Conservation (phyloP, 2,329 filamentous ascomycete species). For the Apiospora aurea region DNA sequence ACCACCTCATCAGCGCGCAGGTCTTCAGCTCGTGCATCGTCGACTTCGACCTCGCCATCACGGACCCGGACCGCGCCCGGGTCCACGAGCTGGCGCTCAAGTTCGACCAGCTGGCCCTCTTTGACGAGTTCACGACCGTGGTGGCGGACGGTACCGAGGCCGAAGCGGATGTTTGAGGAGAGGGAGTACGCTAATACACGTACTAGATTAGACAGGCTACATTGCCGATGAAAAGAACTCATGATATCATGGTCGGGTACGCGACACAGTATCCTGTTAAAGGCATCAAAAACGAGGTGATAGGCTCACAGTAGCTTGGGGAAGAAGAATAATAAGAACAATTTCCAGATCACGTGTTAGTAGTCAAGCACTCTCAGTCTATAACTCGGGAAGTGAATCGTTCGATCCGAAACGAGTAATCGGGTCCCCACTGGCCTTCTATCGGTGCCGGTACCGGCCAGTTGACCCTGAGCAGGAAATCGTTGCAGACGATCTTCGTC, state of each 20-base stretch:
- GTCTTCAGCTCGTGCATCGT: slow-evolving; percentile 2
- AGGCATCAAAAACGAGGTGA: too few species aligned
- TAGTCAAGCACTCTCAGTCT: background rate
- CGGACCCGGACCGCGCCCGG: background rate
- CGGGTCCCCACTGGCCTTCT: background rate
- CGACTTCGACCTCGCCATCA: slow-evolving; percentile 6
- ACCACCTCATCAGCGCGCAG: background rate
- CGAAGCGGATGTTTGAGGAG: background rate
- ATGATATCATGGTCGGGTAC: too few species aligned
- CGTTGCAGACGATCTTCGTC: background rate
- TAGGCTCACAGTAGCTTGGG: too few species aligned
- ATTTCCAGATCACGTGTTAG: too few species aligned
- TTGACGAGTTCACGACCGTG: background rate
- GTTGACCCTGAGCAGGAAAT: background rate
- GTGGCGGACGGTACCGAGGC: background rate
- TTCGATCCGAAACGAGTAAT: background rate
- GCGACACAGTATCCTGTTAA: too few species aligned
- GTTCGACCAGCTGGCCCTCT: background rate
- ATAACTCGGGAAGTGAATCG: background rate
- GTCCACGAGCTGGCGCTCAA: background rate
- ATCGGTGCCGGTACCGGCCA: background rate
- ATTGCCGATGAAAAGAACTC: too few species aligned
- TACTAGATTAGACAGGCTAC: too few species aligned
- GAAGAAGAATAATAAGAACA: too few species aligned
- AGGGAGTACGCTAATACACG: background rate